Conservation (phyloP, 345 rosid species). For the Physaria fendleri region DNA sequence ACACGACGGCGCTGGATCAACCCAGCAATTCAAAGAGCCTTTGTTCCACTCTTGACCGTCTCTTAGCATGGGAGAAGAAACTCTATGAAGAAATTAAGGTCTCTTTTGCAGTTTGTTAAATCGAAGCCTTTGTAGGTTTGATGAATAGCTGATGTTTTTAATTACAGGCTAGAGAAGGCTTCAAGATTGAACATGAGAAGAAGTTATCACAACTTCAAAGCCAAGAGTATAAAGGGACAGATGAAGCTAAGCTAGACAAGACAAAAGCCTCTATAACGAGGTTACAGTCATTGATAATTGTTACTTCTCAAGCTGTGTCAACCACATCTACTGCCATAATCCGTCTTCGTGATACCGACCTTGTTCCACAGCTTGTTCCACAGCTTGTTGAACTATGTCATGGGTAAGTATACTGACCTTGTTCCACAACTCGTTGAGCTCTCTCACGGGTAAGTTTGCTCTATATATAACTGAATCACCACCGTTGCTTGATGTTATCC, state of each 20-base stretch:
- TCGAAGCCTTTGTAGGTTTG: neutral
- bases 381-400: constrained; percentile 85
- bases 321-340: constrained; percentile 80
- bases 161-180: constrained; percentile 72
- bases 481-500: neutral
- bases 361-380: too few relatives aligned
- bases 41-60: constrained; percentile 79
- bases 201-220: constrained; percentile 79
- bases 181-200: constrained; percentile 80
- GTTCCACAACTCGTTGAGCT: constrained; percentile 87
- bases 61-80: constrained; percentile 97
- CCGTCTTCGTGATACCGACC: constrained; percentile 75
- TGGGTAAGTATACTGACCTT: constrained; percentile 68
- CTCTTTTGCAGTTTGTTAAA: constrained; percentile 10
- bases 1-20: constrained; percentile 46
- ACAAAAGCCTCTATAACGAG: constrained; percentile 66
- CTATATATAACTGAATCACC: neutral
- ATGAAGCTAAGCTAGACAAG: constrained; percentile 72
- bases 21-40: constrained; percentile 64
- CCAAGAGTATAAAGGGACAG: constrained; percentile 88
- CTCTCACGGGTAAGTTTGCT: constrained; percentile 71
- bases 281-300: constrained; percentile 67
- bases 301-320: constrained; percentile 82
- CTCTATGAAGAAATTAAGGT: constrained; percentile 93
- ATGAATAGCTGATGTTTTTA: constrained; percentile 1